Evolutionary conservation across 2,329 filamentous ascomycete species (phyloP).

Genomic region (Fusarium tuaranense): DNA sequence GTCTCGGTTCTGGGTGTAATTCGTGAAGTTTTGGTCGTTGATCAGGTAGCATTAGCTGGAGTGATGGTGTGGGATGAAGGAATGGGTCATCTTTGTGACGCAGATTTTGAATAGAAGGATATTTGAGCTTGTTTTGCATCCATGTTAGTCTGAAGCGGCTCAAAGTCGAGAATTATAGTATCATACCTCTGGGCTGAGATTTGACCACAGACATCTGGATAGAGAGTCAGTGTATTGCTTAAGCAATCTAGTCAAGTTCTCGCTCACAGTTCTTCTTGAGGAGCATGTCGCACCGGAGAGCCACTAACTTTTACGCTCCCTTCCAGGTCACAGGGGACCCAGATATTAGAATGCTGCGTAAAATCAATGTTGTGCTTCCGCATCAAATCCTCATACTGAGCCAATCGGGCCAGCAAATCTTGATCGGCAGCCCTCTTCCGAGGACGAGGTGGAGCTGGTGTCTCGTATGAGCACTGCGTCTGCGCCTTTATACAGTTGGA

Average conservation of each 20-base stretch:
- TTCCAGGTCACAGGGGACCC: constrained; percentile 38
- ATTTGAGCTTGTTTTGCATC: constrained; percentile 32
- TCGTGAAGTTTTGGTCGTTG: background rate
- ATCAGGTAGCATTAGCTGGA: constrained; percentile 12
- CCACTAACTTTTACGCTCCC: background rate
- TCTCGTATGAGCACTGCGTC: constrained; percentile 41
- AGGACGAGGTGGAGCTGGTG: constrained; percentile 30
- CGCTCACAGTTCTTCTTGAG: background rate
- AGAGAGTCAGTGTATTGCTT: fast-evolving
- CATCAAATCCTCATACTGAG: constrained; percentile 46
- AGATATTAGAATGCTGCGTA: constrained; percentile 33
- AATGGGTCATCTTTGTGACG: constrained; percentile 38
- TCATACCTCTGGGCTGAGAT: constrained; percentile 30
- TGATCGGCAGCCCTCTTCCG: constrained; percentile 46
- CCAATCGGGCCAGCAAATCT: constrained; percentile 39
- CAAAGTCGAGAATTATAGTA: fast-evolving
- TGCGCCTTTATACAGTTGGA: constrained; percentile 57
- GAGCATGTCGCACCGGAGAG: background rate
- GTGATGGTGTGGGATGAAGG: constrained; percentile 16
- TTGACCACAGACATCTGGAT: constrained; percentile 38
- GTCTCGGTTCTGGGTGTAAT: constrained; percentile 46
- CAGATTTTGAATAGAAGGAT: constrained; percentile 35
- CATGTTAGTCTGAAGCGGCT: background rate
- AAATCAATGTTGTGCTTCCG: constrained; percentile 42
- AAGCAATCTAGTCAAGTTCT: background rate